Base-by-base conservation (phyloP, 768 basidiomycete genomes). In the Tephrocybe sp. region DNA sequence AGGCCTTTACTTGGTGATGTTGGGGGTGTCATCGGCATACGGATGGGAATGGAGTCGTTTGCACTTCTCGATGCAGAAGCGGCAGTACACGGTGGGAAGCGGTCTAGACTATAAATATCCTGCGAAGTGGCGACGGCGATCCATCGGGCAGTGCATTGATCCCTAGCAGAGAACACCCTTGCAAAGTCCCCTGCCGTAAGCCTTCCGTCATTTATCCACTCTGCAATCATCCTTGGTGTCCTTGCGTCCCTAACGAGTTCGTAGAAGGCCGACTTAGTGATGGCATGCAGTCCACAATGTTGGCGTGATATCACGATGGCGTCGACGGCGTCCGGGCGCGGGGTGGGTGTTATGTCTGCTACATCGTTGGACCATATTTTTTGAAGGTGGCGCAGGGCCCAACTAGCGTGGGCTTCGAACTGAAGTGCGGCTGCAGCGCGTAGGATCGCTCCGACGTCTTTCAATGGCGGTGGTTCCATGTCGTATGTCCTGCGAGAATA, bases 371-470 rank as follows among this genome's bases (percentile, higher is more conserved):
- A 58, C 72, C 73, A 76, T 58, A 65, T 61, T 7, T 45, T 42
- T 39, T 64, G 55, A 10, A 75, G 53, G 7, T 49, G 55, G 17
- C 55, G 55, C 4, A 53, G 45, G 0, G 73, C 68, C 60, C 67
- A 71, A 4, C 45, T 58, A 30, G 59, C 54, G 20, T 66, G 60
- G 10, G 42, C 45, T 5, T 53, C 46, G 52, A 72, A 74, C 0
- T 52, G 42, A 22, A 74, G 70, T 1, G 57, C 53, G 8, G 63
- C 62, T 1, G 72, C 53, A 1, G 68, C 68, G 16, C 71, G 69
- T 1, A 74, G 57, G 20, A 74, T 57, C 0, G 69, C 57, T 6
- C 62, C 55, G 17, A 75, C 43, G 2, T 59, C 51, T 13, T 40
- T 50, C 52, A 74, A 69, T 0, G 66, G 40, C 0, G 67, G 69